Conservation (phyloP, 2,329 filamentous ascomycete genomes). For the Diplodia scrobiculata region DNA sequence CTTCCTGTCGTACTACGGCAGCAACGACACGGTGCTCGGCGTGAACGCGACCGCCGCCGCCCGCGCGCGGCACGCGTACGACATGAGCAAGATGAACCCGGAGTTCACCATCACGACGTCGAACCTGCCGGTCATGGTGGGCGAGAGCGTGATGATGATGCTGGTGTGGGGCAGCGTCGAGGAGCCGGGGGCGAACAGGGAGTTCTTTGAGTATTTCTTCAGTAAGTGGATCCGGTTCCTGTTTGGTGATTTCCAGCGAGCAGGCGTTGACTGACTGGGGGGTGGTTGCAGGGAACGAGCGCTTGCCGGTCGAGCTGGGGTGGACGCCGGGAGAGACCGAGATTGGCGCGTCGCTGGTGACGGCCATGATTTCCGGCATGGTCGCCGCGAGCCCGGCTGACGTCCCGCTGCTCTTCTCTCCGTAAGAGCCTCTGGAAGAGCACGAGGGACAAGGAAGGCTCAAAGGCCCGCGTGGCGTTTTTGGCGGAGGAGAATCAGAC, state of each 20-base stretch:
- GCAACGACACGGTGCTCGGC: slow-evolving; percentile 26
- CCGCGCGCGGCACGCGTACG: slow-evolving; percentile 32
- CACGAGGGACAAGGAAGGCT: too few species aligned
- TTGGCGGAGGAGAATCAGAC: too few species aligned
- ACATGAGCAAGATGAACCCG: slow-evolving; percentile 31
- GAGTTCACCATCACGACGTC: slow-evolving; percentile 31
- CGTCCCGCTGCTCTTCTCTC: neutral
- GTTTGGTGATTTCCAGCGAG: neutral
- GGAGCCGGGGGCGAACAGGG: slow-evolving; percentile 31
- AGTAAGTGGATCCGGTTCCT: slow-evolving; percentile 30
- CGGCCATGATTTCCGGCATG: neutral
- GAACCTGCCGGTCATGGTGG: slow-evolving; percentile 33
- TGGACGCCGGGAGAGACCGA: neutral
- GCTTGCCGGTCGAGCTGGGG: slow-evolving; percentile 9
- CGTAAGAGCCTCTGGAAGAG: neutral
- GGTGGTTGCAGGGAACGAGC: slow-evolving; percentile 8
- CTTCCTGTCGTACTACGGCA: slow-evolving; percentile 31
- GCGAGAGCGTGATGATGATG: slow-evolving; percentile 35
- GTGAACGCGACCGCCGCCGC: slow-evolving; percentile 27
- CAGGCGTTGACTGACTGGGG: neutral
- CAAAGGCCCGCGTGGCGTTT: too few species aligned
- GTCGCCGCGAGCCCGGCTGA: neutral
- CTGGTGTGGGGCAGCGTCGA: slow-evolving; percentile 31
- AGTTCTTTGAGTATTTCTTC: slow-evolving; percentile 37
- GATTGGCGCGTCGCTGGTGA: neutral